Conservation (phyloP, 495 filamentous ascomycete species). For the Lentithecium fluviatile region DNA sequence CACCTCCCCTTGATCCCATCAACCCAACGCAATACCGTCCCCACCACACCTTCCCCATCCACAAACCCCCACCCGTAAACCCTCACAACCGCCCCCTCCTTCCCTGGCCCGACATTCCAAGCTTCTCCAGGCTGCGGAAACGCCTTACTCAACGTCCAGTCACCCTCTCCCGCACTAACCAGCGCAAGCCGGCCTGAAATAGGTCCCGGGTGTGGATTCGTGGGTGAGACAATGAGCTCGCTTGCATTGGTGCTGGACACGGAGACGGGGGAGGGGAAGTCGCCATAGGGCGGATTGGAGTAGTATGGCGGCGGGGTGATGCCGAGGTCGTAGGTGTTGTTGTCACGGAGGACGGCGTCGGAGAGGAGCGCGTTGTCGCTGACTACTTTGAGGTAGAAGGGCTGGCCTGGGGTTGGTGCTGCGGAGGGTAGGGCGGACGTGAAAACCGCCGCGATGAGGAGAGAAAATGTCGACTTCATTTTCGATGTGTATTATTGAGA, state of each 20-base stretch:
- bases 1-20: neutral
- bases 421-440: neutral
- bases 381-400: conserved; percentile 5
- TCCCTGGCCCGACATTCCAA: conserved; percentile 1
- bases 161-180: neutral
- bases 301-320: neutral
- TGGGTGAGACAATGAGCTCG: conserved; percentile 9
- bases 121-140: conserved; percentile 1
- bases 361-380: neutral
- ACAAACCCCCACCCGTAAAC: neutral
- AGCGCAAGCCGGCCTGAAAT: conserved; percentile 4
- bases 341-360: conserved; percentile 6
- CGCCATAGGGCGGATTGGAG: neutral
- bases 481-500: no score
- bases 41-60: neutral
- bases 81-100: neutral
- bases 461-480: neutral
- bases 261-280: conserved; percentile 1
- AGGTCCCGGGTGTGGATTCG: conserved; percentile 7
- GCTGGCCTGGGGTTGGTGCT: neutral
- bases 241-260: neutral
- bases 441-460: neutral
- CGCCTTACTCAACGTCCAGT: conserved; percentile 6
- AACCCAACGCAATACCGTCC: neutral
- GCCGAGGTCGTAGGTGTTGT: conserved; percentile 12